Evolutionary conservation across 1,284 basidiomycete species (phyloP).

Genomic region (Ceraceosorus guamensis): DNA sequence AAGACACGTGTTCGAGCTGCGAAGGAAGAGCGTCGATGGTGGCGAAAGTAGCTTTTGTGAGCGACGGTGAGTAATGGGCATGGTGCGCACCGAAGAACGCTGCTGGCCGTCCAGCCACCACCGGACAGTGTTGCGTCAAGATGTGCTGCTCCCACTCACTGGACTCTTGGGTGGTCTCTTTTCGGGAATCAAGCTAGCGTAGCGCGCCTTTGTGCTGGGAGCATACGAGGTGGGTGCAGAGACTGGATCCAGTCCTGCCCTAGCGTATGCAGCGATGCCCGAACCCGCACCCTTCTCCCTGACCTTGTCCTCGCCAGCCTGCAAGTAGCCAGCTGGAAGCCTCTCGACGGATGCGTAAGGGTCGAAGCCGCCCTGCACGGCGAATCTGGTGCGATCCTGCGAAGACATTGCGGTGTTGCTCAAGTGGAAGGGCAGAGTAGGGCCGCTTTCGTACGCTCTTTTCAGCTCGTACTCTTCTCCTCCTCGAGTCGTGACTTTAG

Average conservation of each 20-base stretch:
- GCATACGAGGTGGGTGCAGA: background rate
- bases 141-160: background rate
- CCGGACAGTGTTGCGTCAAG: too few relatives aligned
- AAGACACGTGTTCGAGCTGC: constrained; percentile 15
- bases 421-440: background rate
- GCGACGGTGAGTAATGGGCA: too few relatives aligned
- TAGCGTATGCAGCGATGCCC: constrained; percentile 1
- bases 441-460: background rate
- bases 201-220: constrained; percentile 17
- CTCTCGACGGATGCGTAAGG: background rate
- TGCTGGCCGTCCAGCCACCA: too few relatives aligned
- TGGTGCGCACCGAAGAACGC: too few relatives aligned
- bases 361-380: background rate
- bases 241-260: constrained; percentile 9
- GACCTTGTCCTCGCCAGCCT: constrained; percentile 12
- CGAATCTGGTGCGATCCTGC: too few relatives aligned
- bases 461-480: background rate
- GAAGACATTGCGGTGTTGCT: background rate
- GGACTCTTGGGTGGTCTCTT: constrained; percentile 24
- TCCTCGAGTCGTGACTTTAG: too few relatives aligned
- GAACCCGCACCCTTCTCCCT: constrained; percentile 4
- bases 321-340: background rate
- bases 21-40: background rate
- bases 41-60: too few relatives aligned
- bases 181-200: constrained; percentile 40